Evolutionary conservation across 495 filamentous ascomycete genomes (phyloP).

Genomic region (Stereocaulon alpinum): DNA sequence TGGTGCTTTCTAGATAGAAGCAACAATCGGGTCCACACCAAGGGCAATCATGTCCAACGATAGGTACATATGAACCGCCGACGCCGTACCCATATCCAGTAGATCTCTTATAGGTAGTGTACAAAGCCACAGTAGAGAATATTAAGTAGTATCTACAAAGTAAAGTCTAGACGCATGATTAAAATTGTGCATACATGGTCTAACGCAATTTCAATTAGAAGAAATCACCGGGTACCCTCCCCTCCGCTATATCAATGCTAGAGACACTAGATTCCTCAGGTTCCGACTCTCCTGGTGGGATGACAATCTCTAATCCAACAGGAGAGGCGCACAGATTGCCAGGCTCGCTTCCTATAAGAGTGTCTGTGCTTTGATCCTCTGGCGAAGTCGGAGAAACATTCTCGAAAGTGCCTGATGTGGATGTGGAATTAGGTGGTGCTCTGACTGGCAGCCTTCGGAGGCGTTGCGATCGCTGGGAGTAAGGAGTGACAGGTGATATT

Average conservation of each 20-base stretch:
- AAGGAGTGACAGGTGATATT: slow-evolving; percentile 1
- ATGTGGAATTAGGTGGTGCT: neutral
- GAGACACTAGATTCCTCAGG: neutral
- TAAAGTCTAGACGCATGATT: too few relatives aligned
- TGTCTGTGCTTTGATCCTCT: neutral
- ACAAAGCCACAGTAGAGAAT: too few relatives aligned
- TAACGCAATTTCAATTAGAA: neutral
- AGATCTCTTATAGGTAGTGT: too few relatives aligned
- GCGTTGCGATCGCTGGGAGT: neutral
- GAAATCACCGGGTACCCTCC: neutral
- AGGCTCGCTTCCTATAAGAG: neutral
- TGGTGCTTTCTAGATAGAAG: too few relatives aligned
- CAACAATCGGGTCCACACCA: too few relatives aligned
- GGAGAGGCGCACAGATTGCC: neutral
- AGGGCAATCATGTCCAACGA: too few relatives aligned
- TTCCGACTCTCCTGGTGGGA: neutral
- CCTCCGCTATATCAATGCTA: neutral
- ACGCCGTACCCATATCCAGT: too few relatives aligned
- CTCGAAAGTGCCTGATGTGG: neutral
- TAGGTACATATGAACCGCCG: too few relatives aligned
- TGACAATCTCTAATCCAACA: neutral
- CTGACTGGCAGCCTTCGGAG: neutral
- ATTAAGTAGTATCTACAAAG: too few relatives aligned
- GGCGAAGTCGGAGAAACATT: slow-evolving; percentile 3
- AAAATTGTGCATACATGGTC: too few relatives aligned